Conservation (phyloP, 202 grass and related monocot species). For the Panicum hallii region DNA sequence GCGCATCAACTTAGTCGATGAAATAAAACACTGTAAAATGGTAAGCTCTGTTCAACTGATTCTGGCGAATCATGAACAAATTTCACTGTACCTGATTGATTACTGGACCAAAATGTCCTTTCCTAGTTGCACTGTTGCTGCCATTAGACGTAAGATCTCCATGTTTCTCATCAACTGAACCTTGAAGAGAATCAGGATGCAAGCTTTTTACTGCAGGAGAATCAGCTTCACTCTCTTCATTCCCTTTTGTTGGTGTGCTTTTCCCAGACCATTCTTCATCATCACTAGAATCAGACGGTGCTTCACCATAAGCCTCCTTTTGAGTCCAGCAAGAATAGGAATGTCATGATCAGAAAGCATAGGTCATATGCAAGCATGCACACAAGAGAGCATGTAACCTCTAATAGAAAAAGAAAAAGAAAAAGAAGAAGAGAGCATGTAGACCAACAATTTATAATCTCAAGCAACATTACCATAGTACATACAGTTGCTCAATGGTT, state of each 20-base stretch:
- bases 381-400: background rate
- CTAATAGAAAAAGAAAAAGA: too few relatives aligned
- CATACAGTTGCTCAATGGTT: background rate
- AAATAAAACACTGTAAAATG: constrained; percentile 25
- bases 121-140: constrained; percentile 41
- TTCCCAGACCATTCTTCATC: constrained; percentile 81
- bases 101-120: constrained; percentile 48
- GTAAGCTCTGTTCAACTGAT: background rate
- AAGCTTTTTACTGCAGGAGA: constrained; percentile 41
- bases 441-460: background rate
- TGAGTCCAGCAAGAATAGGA: constrained; percentile 50
- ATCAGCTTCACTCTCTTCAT: constrained; percentile 47
- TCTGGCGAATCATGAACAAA: constrained; percentile 3
- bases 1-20: constrained; percentile 23
- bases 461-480: constrained; percentile 12
- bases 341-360: constrained; percentile 40
- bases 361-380: background rate
- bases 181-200: constrained; percentile 37
- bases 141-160: constrained; percentile 38
- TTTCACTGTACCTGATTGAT: constrained; percentile 52
- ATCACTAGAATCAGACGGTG: constrained; percentile 67
- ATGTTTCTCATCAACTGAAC: constrained; percentile 38
- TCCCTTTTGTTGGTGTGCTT: constrained; percentile 51
- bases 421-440: background rate
- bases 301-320: constrained; percentile 73